Base-by-base conservation (phyloP, 805 yeast species). In the Yarrowia sp. region DNA sequence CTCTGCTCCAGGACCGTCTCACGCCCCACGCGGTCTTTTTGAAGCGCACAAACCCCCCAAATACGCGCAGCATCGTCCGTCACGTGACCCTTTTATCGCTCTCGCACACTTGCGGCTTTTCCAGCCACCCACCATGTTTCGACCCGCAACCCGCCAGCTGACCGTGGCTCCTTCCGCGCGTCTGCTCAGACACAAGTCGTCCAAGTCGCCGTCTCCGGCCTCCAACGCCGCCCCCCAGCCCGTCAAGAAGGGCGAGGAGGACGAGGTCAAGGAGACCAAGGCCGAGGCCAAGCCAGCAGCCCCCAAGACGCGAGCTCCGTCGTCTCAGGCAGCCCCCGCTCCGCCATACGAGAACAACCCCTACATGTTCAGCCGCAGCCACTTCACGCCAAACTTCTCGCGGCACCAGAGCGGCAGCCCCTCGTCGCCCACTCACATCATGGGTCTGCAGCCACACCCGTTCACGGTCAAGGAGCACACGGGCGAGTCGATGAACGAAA, bases 341-440 rank as follows among this genome's bases (percentile, higher is more conserved):
- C 36, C 59, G 1, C 62, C 44, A 4, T 60, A 55, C 31, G 61
- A 55, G 47, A 55, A 55, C 38, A 27, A 55, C 47, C 61, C 61
- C 4, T 38, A 39, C 38, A 27, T 35, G 42, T 51, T 35, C 42
- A 51, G 33, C n/a, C 42, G 33, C 12, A 24, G 58, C 32, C 58
- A 51, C 42, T 51, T 51, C 8, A 51, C 58, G 10, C 42, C 61
- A 8, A 55, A 55, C 38, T 29, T 38, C 36, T 21, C 38, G 61
- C 61, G 29, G 12, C 46, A 38, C 29, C 46, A 27, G 61, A 27
- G 27, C 25, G 27, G 35, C 12, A 25, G 18, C 27, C 2, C 21
- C 16, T 13, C 31, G 25, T 19, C 36, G 3, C 44, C 61, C 27
- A 38, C 47, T 19, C 27, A 25, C 46, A 39, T 55, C n/a, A 36